Evolutionary conservation across 2,329 filamentous ascomycete species (phyloP), one percentile per base, ranked within the genome.

Genomic region (Alternaria sp.): DNA sequence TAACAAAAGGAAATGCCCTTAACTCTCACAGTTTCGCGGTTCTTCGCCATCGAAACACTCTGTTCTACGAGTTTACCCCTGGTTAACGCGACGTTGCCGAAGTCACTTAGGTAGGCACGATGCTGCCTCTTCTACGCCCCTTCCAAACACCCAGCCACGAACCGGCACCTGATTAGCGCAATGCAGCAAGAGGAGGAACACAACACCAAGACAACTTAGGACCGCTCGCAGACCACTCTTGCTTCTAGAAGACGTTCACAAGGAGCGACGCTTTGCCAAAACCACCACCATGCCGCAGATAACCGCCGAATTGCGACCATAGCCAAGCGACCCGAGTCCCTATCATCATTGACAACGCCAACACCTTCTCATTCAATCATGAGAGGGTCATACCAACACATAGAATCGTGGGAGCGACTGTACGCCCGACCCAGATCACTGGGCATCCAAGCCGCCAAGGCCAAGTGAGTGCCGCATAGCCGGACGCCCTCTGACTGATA

Each of bases 371-470:
- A 5, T 11, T 41, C 37, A 10, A 18, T 10, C 37, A 41, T 10
- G 8, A 11, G 9, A 41, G 37, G 15, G 33, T 5, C n/a, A 41
- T 41, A 41, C 37, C 37, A 41, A 41, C 37, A 41, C 37, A n/a
- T 41, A 41, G 3, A 53, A 15, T 26, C 6, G 37, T 53, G 18
- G 50, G 50, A 53, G 18, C 30, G 28, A 41, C 50, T 15, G 12
- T 37, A 15, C 30, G 20, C 26, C 20, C 12, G 15, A 33, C n/a
- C 50, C 28, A 53, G 12, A 41, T 3, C 20, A 21, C 28, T 53
- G 50, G 50, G 28, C 50, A 41, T 21, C 14, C 30, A 20, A 53
- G 28, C 25, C 50, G 50, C 50, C 50, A 53, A 53, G 50, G n/a
- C 28, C 28, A 33, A 41, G 37, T 11, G n/a, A 41, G 9, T 53